Evolutionary conservation across 2,329 filamentous ascomycete species (phyloP), one percentile per base, ranked within the genome.

Genomic region (Ophiocordyceps camponoti-rufipedis): DNA sequence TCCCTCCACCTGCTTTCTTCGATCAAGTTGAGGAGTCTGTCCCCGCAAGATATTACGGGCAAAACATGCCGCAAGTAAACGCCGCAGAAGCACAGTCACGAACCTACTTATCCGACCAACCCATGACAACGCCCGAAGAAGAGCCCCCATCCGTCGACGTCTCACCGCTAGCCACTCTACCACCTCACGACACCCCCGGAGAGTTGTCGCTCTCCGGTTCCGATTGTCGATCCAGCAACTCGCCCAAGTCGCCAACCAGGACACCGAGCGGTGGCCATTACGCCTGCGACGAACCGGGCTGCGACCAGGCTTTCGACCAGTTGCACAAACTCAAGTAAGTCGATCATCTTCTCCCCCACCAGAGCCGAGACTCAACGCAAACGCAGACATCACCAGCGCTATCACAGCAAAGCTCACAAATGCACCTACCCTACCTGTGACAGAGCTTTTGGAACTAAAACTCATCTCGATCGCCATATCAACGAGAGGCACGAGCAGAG

Each of bases 401-500:
- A 78, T 49, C 74, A 78, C 51, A 71, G 72, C 45, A 71, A 73
- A 49, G 71, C 72, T 42, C 74, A 78, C 54, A 72, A 75, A 45
- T 73, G 73, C 47, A 64, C 65, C 3, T 73, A 74, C 47, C 55
- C 62, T 0, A 62, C 61, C 19, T 78, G 74, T 51, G 68, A 65
- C 45, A 75, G 71, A 54, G 66, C 67, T 19, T 78, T 78, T 47
- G 74, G 74, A 45, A 78, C 74, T 18, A 75, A 75, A 55, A 78
- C 74, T 4, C 74, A 78, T 54, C 62, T 78, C 42, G 71, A 76
- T 53, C 71, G 74, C 10, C 74, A 78, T 52, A 70, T 77, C 55
- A 78, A 78, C 56, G 74, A 78, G 53, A 70, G 74, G 47, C 74
- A 78, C 54, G 65, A 68, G 51, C 75, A 76, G 60, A 72, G 69